Evolutionary conservation across 768 basidiomycete species (phyloP).

Genomic region (Kwoniella shandongensis): DNA sequence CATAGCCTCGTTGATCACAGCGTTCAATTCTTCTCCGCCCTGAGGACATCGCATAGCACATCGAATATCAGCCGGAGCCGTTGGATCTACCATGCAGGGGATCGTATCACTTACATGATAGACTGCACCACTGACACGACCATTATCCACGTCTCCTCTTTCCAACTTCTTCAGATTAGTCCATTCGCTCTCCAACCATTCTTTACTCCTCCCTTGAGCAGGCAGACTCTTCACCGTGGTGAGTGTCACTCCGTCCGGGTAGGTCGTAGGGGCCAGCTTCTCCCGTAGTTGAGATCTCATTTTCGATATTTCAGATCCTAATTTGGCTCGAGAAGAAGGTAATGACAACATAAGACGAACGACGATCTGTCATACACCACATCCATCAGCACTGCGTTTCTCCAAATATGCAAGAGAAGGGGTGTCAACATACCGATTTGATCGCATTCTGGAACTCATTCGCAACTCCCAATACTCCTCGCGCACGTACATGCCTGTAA

Average conservation of each 20-base stretch:
- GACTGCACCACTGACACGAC: constrained; percentile 50
- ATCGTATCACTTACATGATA: constrained; percentile 54
- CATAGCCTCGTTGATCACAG: constrained; percentile 76
- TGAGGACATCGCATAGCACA: constrained; percentile 10
- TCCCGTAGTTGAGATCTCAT: constrained; percentile 30
- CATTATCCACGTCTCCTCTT: constrained; percentile 43
- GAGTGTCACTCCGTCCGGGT: constrained; percentile 37
- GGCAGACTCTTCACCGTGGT: constrained; percentile 32
- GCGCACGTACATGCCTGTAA: constrained; percentile 45
- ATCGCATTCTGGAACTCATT: constrained; percentile 19
- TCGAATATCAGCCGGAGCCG: too few species aligned
- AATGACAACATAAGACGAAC: constrained; percentile 42
- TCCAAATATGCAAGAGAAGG: neutral
- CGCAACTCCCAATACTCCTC: constrained; percentile 30
- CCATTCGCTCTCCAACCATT: constrained; percentile 50
- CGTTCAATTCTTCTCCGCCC: constrained; percentile 77
- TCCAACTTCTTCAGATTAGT: constrained; percentile 43
- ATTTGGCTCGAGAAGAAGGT: constrained; percentile 39
- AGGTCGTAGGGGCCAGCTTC: constrained; percentile 40
- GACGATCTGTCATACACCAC: constrained; percentile 17
- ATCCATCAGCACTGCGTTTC: neutral
- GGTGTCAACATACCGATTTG: constrained; percentile 25
- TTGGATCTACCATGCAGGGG: too few species aligned
- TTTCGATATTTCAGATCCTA: constrained; percentile 40
- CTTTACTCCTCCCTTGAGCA: constrained; percentile 36